Conservation (phyloP, 345 rosid species). For the Eucalyptus urophylla region DNA sequence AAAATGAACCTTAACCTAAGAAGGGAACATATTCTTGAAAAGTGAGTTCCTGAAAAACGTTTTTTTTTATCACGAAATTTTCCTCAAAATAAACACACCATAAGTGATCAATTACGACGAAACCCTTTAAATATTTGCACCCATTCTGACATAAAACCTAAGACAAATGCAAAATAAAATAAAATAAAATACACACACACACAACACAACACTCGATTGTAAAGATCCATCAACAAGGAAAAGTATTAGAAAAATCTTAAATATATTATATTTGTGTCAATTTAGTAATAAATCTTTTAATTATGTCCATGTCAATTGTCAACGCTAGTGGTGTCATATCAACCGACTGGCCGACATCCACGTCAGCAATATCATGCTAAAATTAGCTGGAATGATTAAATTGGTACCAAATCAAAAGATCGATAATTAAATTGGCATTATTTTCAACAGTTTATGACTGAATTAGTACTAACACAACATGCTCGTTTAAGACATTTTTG, state of each 20-base stretch:
- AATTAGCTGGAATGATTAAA: no score
- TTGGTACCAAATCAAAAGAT: no score
- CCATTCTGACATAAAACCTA: background rate
- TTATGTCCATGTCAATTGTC: rapidly evolving
- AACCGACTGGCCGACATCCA: rapidly evolving
- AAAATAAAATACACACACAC: background rate
- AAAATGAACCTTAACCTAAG: background rate
- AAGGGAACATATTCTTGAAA: background rate
- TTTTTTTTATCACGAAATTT: background rate
- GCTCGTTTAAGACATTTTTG: no score
- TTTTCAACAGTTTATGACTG: no score
- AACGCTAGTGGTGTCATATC: no score
- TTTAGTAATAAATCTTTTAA: no score
- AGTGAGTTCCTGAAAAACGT: background rate
- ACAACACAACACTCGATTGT: background rate
- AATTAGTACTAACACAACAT: no score
- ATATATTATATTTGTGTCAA: no score
- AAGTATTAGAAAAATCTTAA: no score
- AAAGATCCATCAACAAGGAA: background rate
- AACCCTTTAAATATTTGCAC: background rate
- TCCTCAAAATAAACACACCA: background rate
- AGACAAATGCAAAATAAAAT: background rate
- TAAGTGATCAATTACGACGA: background rate
- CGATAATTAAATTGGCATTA: no score
- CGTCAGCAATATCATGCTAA: no score